Conservation (phyloP, 495 filamentous ascomycete species). For the Beverwykella pulmonaria region DNA sequence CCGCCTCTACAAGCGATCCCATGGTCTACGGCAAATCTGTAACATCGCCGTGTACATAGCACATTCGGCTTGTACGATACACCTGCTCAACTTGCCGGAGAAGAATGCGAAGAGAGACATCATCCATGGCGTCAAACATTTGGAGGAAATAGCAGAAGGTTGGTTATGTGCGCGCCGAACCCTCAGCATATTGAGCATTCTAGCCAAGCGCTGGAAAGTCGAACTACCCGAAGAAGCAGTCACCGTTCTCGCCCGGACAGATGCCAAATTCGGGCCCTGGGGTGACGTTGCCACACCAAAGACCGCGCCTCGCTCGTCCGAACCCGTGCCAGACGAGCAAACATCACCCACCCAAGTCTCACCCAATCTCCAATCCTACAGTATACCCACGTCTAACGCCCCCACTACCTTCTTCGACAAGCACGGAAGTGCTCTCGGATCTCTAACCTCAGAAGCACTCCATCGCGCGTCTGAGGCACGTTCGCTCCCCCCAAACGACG, state of each 20-base stretch:
- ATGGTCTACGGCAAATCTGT: constrained; percentile 88
- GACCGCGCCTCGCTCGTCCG: neutral
- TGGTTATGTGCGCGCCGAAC: constrained; percentile 91
- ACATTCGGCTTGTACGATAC: constrained; percentile 91
- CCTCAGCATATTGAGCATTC: constrained; percentile 78
- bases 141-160: constrained; percentile 94
- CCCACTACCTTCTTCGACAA: constrained; percentile 31
- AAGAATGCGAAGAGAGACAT: constrained; percentile 88
- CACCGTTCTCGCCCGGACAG: constrained; percentile 67
- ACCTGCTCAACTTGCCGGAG: constrained; percentile 88
- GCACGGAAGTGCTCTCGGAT: constrained; percentile 14
- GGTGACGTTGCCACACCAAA: constrained; percentile 29
- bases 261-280: constrained; percentile 53
- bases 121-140: constrained; percentile 82
- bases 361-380: constrained; percentile 23
- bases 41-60: constrained; percentile 95
- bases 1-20: constrained; percentile 87
- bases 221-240: constrained; percentile 82
- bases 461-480: constrained; percentile 25
- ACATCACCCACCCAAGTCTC: neutral
- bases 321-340: neutral
- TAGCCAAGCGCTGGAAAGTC: constrained; percentile 86
- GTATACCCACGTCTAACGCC: constrained; percentile 15
- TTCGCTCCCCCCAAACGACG: constrained; percentile 32
- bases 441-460: constrained; percentile 19